Evolutionary conservation across 2,329 filamentous ascomycete genomes (phyloP).

Genomic region (Aspergillus sp.): DNA sequence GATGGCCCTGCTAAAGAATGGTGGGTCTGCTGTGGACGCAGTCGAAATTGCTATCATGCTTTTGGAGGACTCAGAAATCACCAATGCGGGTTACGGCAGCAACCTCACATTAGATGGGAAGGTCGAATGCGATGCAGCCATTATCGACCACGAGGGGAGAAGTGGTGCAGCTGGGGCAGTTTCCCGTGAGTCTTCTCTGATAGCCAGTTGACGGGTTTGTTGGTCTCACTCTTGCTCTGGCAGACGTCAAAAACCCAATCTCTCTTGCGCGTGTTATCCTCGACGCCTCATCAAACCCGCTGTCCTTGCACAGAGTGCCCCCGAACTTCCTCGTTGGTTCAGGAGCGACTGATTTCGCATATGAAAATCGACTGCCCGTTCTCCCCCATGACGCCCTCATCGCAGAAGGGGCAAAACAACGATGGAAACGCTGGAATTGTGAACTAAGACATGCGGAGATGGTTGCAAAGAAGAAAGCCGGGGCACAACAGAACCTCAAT

Average conservation of each 20-base stretch:
- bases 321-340: slow-evolving; percentile 84
- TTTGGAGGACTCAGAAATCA: slow-evolving; percentile 90
- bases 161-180: slow-evolving; percentile 92
- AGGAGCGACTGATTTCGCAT: slow-evolving; percentile 81
- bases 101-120: slow-evolving; percentile 85
- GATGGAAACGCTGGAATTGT: slow-evolving; percentile 68
- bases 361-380: slow-evolving; percentile 65
- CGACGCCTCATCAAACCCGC: slow-evolving; percentile 64
- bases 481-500: slow-evolving; percentile 14
- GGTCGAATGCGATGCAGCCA: slow-evolving; percentile 89
- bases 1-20: slow-evolving; percentile 73
- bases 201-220: neutral
- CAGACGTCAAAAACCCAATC: slow-evolving; percentile 76
- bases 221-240: slow-evolving; percentile 4
- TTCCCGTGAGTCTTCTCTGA: slow-evolving; percentile 58
- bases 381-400: slow-evolving; percentile 70
- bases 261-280: slow-evolving; percentile 77
- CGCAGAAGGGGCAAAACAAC: slow-evolving; percentile 70
- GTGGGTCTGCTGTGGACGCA: slow-evolving; percentile 75
- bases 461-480: slow-evolving; percentile 29
- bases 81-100: slow-evolving; percentile 92
- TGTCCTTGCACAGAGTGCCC: slow-evolving; percentile 83
- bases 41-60: slow-evolving; percentile 82
- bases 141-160: slow-evolving; percentile 83
- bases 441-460: slow-evolving; percentile 61